Conservation (phyloP, 345 rosid genomes). For the Lenwebbia sp. region DNA sequence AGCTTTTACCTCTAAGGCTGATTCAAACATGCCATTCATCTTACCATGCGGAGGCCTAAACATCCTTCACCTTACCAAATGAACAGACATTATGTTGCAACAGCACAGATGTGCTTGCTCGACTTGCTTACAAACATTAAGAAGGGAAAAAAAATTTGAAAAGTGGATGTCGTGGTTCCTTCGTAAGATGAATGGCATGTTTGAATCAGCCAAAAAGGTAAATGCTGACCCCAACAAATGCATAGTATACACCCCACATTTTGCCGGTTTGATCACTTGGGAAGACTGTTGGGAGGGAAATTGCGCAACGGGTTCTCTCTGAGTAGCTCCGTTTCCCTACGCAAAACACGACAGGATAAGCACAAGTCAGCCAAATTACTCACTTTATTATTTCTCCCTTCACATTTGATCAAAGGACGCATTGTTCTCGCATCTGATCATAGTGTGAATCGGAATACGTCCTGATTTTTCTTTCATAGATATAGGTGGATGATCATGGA, state of each 20-base stretch:
- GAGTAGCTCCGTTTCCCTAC: too few species aligned
- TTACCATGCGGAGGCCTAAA: too few species aligned
- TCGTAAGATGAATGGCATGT: not conserved
- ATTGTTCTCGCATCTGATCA: not conserved
- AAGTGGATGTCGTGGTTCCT: not conserved
- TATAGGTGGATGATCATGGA: too few species aligned
- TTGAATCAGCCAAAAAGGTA: slow-evolving; percentile 26
- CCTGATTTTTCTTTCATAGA: too few species aligned
- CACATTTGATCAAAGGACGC: not conserved
- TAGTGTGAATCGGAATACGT: not conserved
- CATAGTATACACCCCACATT: not conserved
- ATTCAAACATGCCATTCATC: too few species aligned
- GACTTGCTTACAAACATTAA: not conserved
- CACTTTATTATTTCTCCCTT: not conserved
- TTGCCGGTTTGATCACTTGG: not conserved
- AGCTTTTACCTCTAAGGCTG: too few species aligned
- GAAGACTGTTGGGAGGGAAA: too few species aligned
- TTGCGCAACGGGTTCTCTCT: too few species aligned
- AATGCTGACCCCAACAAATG: slow-evolving; percentile 22
- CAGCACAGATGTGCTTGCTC: not conserved
- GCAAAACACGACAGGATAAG: too few species aligned
- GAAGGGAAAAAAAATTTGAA: not conserved
- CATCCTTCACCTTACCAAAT: not conserved
- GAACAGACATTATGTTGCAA: not conserved
- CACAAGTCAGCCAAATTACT: not conserved